These are phyloP conservation scores for Fusarium lyarnte DNA, from an alignment of 2,329 filamentous ascomycete species.

Conservation along the genomic window DNA sequence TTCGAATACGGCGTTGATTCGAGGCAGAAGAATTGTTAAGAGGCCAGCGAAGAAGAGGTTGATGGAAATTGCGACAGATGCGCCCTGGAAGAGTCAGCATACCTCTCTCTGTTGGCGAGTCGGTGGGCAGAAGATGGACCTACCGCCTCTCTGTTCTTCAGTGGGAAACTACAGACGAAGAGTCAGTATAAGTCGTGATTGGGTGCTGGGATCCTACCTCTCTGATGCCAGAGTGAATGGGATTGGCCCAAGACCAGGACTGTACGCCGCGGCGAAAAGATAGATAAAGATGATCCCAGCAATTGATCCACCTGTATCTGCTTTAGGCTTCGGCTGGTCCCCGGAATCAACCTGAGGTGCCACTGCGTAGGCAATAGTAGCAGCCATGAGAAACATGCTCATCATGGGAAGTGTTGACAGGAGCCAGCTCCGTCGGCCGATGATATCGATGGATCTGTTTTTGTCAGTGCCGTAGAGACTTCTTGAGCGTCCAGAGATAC, in stretches of 20 bases:
- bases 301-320: not conserved
- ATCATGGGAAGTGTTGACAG: slow-evolving; percentile 55
- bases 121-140: not conserved
- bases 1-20: slow-evolving; percentile 37
- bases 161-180: slow-evolving; percentile 51
- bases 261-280: slow-evolving; percentile 53
- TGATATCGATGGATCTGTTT: slow-evolving; percentile 45
- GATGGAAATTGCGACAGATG: slow-evolving; percentile 58
- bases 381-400: slow-evolving; percentile 38
- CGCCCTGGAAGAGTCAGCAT: slow-evolving; percentile 48
- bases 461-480: not conserved
- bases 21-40: slow-evolving; percentile 55
- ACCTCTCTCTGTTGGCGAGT: rapidly evolving
- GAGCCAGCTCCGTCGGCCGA: slow-evolving; percentile 56
- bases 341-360: slow-evolving; percentile 14
- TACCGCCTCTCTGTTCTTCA: slow-evolving; percentile 58
- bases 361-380: slow-evolving; percentile 16
- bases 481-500: not conserved
- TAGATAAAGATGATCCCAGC: slow-evolving; percentile 32
- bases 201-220: not conserved
- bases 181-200: not conserved
- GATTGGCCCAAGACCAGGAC: slow-evolving; percentile 55
- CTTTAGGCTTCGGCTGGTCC: not conserved
- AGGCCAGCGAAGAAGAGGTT: slow-evolving; percentile 60
- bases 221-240: slow-evolving; percentile 62